Base-by-base conservation (phyloP, 495 filamentous ascomycete species). In the Hyaloscypha variabilis region DNA sequence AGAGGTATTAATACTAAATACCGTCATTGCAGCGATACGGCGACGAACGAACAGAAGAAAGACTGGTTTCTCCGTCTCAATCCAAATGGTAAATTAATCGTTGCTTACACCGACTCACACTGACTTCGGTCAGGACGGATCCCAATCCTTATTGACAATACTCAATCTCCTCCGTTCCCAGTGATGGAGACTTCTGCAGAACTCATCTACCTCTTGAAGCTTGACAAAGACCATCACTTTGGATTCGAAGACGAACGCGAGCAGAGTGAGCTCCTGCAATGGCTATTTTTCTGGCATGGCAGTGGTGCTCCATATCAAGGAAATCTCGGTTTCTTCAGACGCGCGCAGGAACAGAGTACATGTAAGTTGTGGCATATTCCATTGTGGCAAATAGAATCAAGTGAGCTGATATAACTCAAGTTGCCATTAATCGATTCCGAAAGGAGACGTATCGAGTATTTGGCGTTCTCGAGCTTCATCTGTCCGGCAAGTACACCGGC, bases 41-140 rank as follows among this genome's bases (percentile, higher is more conserved):
- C 74, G 57, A 87, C 80, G 60, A 84, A 85, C 60, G 82, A 84
- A 64, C 83, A 87, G 65, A 87, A 86, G 76, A 81, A 85, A 56
- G 80, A 84, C 30, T 87, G 83, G 84, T 87, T 85, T 65, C 74
- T 87, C 23, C 74, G 78, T 30, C 74, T 85, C 34, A 73, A 84
- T 59, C 79, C 81, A 60, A 83, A 81, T 62, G 77, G 64, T 70
- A 60, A 28, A 36, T 21, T 17, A 64, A 62, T n/a, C n/a, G 64
- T 24, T 65, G 24, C 49, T 51, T 23, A 23, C 10, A 53, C 26
- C n/a, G 11, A 30, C 25, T 58, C 10, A 63, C 67, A 57, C 64
- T 64, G 34, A 67, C 28, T 17, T 42, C 39, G 3, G 31, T 8
- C 25, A 67, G 68, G 83, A 28, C 79, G 81, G 30, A 84, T 85